Evolutionary conservation across 208 protist species (phyloP).

Genomic region (Porcisia hertigi): DNA sequence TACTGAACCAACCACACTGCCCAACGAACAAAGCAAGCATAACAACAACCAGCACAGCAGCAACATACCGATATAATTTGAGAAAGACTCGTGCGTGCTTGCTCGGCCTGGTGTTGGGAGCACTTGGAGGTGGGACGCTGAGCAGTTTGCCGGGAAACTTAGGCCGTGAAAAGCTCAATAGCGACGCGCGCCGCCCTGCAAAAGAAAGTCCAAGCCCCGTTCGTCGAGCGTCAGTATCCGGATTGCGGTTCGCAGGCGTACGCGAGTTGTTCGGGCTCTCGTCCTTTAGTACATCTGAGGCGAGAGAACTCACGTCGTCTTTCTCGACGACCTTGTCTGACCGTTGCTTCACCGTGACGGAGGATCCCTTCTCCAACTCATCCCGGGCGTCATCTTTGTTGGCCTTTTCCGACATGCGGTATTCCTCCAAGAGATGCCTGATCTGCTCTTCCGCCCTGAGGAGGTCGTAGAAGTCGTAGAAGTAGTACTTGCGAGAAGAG

Average conservation of each 20-base stretch:
- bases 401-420: slow-evolving; percentile 23
- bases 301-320: slow-evolving; percentile 20
- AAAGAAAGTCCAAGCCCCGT: slow-evolving; percentile 9
- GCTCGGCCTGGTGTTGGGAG: not conserved
- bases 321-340: slow-evolving; percentile 23
- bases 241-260: slow-evolving; percentile 5
- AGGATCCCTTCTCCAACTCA: slow-evolving; percentile 24
- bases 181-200: slow-evolving; percentile 14
- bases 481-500: slow-evolving; percentile 54
- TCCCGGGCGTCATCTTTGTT: slow-evolving; percentile 21
- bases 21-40: slow-evolving; percentile 22
- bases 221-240: slow-evolving; percentile 16
- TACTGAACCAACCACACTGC: not conserved
- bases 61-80: slow-evolving; percentile 14
- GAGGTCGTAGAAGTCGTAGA: slow-evolving; percentile 83
- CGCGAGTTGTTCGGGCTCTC: slow-evolving; percentile 32
- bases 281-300: slow-evolving; percentile 21
- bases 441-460: slow-evolving; percentile 58
- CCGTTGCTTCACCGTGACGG: slow-evolving; percentile 8
- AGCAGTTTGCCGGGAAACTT: slow-evolving; percentile 10
- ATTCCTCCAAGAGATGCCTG: slow-evolving; percentile 41
- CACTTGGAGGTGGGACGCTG: not conserved
- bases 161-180: slow-evolving; percentile 6
- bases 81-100: not conserved
- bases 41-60: slow-evolving; percentile 27